Evolutionary conservation across 2,329 filamentous ascomycete species (phyloP), one percentile per base, ranked within the genome.

Genomic region (Trichophyton rubrum): DNA sequence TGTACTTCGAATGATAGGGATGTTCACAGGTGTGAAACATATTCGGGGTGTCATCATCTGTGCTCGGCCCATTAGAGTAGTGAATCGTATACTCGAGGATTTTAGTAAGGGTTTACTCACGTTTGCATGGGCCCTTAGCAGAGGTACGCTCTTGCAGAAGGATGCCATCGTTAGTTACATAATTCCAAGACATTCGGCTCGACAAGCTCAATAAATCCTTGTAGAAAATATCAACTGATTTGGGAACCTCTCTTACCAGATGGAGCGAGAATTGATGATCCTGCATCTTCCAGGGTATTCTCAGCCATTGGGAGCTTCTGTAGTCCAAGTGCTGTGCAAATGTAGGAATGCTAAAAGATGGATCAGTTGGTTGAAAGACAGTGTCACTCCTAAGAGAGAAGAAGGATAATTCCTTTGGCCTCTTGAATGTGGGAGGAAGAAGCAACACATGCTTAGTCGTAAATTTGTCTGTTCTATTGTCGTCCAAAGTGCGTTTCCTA

Each of bases 1-100:
- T 66, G 59, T 65, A 70, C 0, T 5, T n/a, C 2, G 62, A 61
- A 49, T 68, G 67, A 49, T 67, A 62, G 7, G 63, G 61, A 47
- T 69, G 66, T n/a, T 27, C 3, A 53, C 68, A 70, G 8, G 68
- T 70, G 53, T 70, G 67, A 22, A 61, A 43, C n/a, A 55, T 55
- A 30, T n/a, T 17, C 17, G 51, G 51, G 13, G 9, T 17, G n/a
- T n/a, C 51, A 20, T 55, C 27, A 35, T 55, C 51, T 55, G 9
- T 7, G 20, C 17, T 35, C 51, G n/a, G 33, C 27, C 24, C 51
- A 9, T 55, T 13, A 55, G 27, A 17, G 8, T 35, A 3, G 13
- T 5, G 9, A 38, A 38, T 11, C 20, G 7, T 30, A 51, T 51
- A n/a, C 11, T 24, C 6, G 8, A 9, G 45, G 45, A 11, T 27